These are phyloP conservation scores for Ceratobasidium sp. DNA, from an alignment of 1,284 basidiomycete genomes.

Conservation along the genomic window DNA sequence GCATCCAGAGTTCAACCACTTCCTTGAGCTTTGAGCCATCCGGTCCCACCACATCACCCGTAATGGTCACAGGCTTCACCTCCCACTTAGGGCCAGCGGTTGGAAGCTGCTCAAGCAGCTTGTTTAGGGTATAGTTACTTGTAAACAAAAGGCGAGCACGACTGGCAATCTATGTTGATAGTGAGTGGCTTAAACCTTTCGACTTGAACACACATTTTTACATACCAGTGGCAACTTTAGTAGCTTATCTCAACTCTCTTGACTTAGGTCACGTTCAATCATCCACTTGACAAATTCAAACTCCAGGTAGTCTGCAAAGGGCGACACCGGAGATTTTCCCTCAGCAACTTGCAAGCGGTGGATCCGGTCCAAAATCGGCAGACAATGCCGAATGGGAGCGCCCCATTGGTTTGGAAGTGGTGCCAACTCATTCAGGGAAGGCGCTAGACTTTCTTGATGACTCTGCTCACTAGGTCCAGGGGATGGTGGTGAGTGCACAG, in stretches of 20 bases:
- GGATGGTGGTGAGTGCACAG: too few species aligned
- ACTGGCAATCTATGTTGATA: background rate
- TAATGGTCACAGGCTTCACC: slow-evolving; percentile 42
- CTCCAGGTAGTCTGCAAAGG: background rate
- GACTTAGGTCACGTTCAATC: background rate
- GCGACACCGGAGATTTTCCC: background rate
- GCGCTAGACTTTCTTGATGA: too few species aligned
- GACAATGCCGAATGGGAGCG: background rate
- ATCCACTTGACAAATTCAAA: slow-evolving; percentile 6
- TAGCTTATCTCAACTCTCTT: background rate
- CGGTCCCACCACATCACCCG: slow-evolving; percentile 43
- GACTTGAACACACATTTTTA: background rate
- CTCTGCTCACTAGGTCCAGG: too few species aligned
- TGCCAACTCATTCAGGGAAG: too few species aligned
- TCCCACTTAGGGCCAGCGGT: slow-evolving; percentile 43
- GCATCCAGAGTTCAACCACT: slow-evolving; percentile 49
- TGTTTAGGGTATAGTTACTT: slow-evolving; percentile 42
- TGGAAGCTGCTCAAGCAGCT: slow-evolving; percentile 44
- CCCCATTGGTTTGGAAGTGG: too few species aligned
- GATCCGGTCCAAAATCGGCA: background rate
- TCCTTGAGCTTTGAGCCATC: slow-evolving; percentile 40
- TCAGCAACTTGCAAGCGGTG: background rate
- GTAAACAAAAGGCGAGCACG: slow-evolving; percentile 37
- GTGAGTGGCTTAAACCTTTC: background rate
- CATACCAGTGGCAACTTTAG: background rate